Conservation (phyloP, 148 eudicot genomes). For the Rhododendron mucronatum region DNA sequence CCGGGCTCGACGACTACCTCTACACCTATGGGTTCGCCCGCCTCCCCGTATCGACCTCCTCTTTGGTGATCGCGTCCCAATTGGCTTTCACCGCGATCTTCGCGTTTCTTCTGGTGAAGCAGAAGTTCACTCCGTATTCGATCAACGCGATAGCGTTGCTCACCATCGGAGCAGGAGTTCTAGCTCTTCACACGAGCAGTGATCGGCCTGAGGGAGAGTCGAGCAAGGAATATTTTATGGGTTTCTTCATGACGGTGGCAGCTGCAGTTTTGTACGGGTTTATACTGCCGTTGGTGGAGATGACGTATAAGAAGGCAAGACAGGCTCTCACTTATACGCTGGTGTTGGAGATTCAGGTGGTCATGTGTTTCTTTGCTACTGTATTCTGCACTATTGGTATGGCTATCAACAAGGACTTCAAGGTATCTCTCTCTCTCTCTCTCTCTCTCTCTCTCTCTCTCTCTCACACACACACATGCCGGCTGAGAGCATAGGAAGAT, state of each 20-base stretch:
- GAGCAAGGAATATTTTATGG: slow-evolving; percentile 26
- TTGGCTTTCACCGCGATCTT: not conserved
- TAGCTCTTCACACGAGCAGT: slow-evolving; percentile 47
- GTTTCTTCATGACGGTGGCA: slow-evolving; percentile 47
- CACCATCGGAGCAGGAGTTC: slow-evolving; percentile 49
- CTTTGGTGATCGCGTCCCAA: slow-evolving; percentile 44
- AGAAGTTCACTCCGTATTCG: slow-evolving; percentile 47
- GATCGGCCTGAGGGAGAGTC: slow-evolving; percentile 45
- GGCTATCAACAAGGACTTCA: not conserved
- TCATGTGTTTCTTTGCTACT: slow-evolving; percentile 10
- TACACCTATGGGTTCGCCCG: slow-evolving; percentile 52
- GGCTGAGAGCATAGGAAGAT: not conserved
- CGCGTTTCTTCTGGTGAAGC: not conserved
- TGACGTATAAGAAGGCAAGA: slow-evolving; percentile 43
- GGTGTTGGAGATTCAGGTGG: slow-evolving; percentile 65
- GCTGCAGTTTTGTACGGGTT: slow-evolving; percentile 48
- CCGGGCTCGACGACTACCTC: slow-evolving; percentile 56
- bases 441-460: not conserved
- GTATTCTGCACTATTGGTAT: not conserved
- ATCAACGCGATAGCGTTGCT: slow-evolving; percentile 49
- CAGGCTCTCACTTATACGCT: slow-evolving; percentile 35
- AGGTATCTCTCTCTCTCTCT: not conserved
- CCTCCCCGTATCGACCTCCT: slow-evolving; percentile 62
- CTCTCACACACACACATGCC: not conserved
- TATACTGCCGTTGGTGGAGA: slow-evolving; percentile 53